Percentiles rank a stretch among this genome's conserved stretches.
These are phyloP conservation scores for Acacia melanoxylon DNA, from an alignment of 306 rosid genomes.

Conservation along the genomic window DNA sequence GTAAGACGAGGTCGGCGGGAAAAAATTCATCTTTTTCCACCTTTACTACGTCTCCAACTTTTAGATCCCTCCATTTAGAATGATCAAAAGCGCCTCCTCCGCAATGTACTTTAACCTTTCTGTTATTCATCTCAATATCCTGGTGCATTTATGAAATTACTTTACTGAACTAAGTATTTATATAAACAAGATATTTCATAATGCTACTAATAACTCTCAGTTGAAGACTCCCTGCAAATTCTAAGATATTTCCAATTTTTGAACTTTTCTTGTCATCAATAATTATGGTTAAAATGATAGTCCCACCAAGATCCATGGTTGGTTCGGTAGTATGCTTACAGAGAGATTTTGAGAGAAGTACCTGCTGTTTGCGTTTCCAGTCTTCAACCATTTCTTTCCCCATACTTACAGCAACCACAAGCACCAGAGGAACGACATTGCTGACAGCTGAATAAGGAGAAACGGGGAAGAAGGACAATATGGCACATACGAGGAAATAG, in stretches of 20 bases:
- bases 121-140: slow-evolving; percentile 92
- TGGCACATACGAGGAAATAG: slow-evolving; percentile 81
- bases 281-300: too few relatives aligned
- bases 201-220: background rate
- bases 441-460: slow-evolving; percentile 81
- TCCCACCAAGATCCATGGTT: too few relatives aligned
- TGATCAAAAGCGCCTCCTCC: slow-evolving; percentile 58
- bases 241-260: background rate
- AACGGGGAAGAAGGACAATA: slow-evolving; percentile 67
- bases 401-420: slow-evolving; percentile 80
- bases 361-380: slow-evolving; percentile 81
- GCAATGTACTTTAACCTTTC: slow-evolving; percentile 61
- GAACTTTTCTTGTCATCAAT: too few relatives aligned
- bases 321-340: too few relatives aligned
- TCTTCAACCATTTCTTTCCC: slow-evolving; percentile 82
- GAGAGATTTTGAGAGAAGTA: slow-evolving; percentile 4
- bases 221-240: background rate
- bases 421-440: slow-evolving; percentile 76
- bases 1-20: slow-evolving; percentile 89
- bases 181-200: background rate
- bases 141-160: slow-evolving; percentile 34
- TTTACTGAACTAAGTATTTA: slow-evolving; percentile 30
- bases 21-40: slow-evolving; percentile 85
- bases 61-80: slow-evolving; percentile 77
- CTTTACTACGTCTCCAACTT: slow-evolving; percentile 76